Base-by-base conservation (phyloP, 164 flowering plant genomes). In the Hamamelis virginiana region DNA sequence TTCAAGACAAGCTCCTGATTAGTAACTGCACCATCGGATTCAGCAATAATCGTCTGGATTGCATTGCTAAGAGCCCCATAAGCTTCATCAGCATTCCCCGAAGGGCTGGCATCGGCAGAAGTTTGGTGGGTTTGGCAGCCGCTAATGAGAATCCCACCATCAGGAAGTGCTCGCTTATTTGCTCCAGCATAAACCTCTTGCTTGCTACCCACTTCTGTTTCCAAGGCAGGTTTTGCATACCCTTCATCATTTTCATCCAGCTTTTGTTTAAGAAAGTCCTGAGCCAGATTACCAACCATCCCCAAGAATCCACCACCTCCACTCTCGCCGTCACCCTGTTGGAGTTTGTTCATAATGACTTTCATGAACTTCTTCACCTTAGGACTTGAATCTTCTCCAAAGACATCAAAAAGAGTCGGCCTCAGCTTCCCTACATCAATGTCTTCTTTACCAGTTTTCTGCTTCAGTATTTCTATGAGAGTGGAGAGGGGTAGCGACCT, bases 331-430 rank as follows among this genome's bases (percentile, higher is more conserved):
- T 74, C 75, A 9, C 83, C 82, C 10, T 76, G 71, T 23, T 87
- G 87, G 44, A 92, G 86, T 60, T 88, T 92, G 77, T 70, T 53
- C 70, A 95, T 21, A 14, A 92, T 72, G 10, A 92, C 82, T 27
- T 89, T 89, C 97, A 92, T 92, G 80, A 95, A 92, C 72, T 95
- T 95, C 89, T 95, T 95, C 66, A 95, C 96, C 82, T 95, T 95
- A 1, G 96, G 98, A 67, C 97, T 94, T 0, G 97, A 59, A 77
- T 94, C 98, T 18, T 94, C 97, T 9, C 97, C 97, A 47, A 94
- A 92, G 11, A 80, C 50, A 69, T 92, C 97, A 60, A 89, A 92
- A 41, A 94, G 81, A 1, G 94, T 74, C 0, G 97, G 94, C 70
- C 98, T 74, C 58, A 95, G 66, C 71, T 92, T 89, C 55, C 97